Evolutionary conservation across 352 stramenopile genomes (phyloP), one percentile per base, ranked within the genome.

Genomic region (Pythium dissotocum): DNA sequence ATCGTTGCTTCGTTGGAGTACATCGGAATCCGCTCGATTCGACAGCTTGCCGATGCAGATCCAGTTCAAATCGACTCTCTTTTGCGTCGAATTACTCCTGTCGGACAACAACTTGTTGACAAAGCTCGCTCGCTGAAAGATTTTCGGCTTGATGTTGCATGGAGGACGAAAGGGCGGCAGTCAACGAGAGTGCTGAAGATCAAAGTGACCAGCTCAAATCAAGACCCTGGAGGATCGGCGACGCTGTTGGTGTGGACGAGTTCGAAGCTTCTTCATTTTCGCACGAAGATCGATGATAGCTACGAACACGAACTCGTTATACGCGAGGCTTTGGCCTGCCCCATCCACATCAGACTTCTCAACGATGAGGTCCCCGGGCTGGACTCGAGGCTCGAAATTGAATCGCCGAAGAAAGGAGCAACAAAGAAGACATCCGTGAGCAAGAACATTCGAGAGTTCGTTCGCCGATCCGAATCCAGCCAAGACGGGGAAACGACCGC

Each of bases 21-120:
- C 33, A 73, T 72, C 40, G 76, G 76, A 1, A 64, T 82, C 30
- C 58, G 62, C 6, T 65, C 70, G 9, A 68, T 82, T 49, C 48
- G 58, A 3, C 52, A 77, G 21, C 67, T 82, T 18, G 70, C 73
- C 52, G 24, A 55, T 42, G 52, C 76, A 10, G 44, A 44, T 9
- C 46, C 71, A 35, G 32, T 35, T 13, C 4, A 58, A 18, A 65
- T 82, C 24, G 54, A 69, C 18, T 54, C 32, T 14, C 71, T 63
- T 58, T 51, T 78, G 28, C 51, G 59, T n/a, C 67, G 62, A 33
- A 51, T 61, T 9, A 35, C 58, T 63, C 21, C 63, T 2, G 30
- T 76, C 21, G 77, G 69, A n/a, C 48, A 60, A 21, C 36, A 18
- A 3, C 52, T 81, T 28, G 28, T 76, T 13, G 7, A 65, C 2